phyloP scores from a whole-genome alignment of 2,329 filamentous ascomycete species.

The Rutstroemia sp. region DNA sequence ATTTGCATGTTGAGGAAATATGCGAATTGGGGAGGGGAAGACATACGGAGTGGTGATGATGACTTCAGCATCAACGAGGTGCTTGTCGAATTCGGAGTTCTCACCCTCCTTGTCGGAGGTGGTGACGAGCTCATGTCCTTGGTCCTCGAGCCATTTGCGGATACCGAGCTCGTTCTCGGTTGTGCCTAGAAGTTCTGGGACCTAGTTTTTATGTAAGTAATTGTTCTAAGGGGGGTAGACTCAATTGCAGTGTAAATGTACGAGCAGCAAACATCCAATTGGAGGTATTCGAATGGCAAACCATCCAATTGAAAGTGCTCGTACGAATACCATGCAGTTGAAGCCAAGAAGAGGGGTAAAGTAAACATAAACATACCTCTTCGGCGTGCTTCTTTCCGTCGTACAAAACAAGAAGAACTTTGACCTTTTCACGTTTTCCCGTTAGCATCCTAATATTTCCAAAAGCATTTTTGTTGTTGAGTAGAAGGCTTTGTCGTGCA shows the following conservation, averaged over 20 bases:
- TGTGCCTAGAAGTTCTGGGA: slow-evolving; percentile 73
- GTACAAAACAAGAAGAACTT: slow-evolving; percentile 90
- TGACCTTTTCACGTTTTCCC: slow-evolving; percentile 56
- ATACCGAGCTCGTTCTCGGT: slow-evolving; percentile 98
- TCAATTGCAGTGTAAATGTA: slow-evolving; percentile 10
- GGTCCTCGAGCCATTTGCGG: slow-evolving; percentile 94
- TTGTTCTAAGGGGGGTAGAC: background rate
- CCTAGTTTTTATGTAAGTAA: slow-evolving; percentile 33
- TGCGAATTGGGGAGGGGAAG: background rate
- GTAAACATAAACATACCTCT: slow-evolving; percentile 41
- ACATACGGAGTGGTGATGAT: slow-evolving; percentile 96
- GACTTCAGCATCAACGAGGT: slow-evolving; percentile 93
- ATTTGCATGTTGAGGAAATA: background rate
- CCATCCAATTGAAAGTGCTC: background rate
- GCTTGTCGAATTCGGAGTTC: slow-evolving; percentile 87
- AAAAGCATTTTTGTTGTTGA: slow-evolving; percentile 12
- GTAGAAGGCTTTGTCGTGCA: background rate
- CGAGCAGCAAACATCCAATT: no score
- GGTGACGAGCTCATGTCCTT: slow-evolving; percentile 93
- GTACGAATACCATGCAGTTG: slow-evolving; percentile 4
- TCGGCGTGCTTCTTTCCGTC: slow-evolving; percentile 81
- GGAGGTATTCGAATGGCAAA: no score
- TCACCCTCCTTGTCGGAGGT: slow-evolving; percentile 97
- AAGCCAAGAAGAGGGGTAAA: background rate
- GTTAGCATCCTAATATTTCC: slow-evolving; percentile 29